Conservation (phyloP, 768 basidiomycete genomes). For the Amanita rimosa region DNA sequence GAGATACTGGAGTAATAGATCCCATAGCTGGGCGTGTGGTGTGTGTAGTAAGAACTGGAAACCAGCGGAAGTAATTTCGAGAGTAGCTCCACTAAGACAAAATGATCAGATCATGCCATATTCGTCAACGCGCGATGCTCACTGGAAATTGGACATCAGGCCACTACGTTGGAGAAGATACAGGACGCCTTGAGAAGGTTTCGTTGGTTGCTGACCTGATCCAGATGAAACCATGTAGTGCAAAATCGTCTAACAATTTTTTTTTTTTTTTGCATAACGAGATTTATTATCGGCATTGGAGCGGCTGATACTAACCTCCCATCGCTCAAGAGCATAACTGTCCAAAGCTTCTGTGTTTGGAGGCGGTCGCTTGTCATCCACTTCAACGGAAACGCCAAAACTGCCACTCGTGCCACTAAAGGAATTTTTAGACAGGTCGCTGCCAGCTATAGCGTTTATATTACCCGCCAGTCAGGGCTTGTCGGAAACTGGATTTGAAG, state of each 20-base stretch:
- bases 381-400: constrained; percentile 71
- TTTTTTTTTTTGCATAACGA: not conserved
- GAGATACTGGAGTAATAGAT: constrained; percentile 83
- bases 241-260: constrained; percentile 64
- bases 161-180: constrained; percentile 76
- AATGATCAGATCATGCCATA: constrained; percentile 9
- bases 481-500: constrained; percentile 71
- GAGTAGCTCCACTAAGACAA: constrained; percentile 34
- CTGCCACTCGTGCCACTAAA: constrained; percentile 64
- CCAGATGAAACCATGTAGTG: constrained; percentile 98
- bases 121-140: constrained; percentile 9
- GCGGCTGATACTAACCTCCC: constrained; percentile 55
- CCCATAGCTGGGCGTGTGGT: constrained; percentile 93
- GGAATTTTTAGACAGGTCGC: constrained; percentile 7
- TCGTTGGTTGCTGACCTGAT: constrained; percentile 59
- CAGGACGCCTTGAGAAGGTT: constrained; percentile 76
- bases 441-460: constrained; percentile 8
- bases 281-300: not conserved
- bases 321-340: constrained; percentile 73
- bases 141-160: constrained; percentile 73
- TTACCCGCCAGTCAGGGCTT: constrained; percentile 84
- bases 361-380: constrained; percentile 47
- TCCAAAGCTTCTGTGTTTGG: constrained; percentile 56
- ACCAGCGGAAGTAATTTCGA: constrained; percentile 85
- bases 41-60: constrained; percentile 96